Evolutionary conservation across 2,329 filamentous ascomycete species (phyloP), one percentile per base, ranked within the genome.

Genomic region (Colletotrichum costaricense): DNA sequence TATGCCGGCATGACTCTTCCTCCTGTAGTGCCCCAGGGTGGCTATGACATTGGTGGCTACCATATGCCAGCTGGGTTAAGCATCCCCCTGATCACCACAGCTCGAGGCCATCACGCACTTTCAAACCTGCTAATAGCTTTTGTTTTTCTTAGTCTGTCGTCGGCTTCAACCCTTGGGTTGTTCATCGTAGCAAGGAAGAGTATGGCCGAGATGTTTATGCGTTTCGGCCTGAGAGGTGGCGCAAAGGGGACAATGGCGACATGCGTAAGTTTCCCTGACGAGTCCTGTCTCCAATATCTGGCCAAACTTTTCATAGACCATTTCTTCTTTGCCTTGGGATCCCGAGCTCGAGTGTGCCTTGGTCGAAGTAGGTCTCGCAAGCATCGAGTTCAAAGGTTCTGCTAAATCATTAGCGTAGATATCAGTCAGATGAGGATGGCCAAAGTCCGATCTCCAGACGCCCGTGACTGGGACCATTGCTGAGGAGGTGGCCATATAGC

Each of bases 91-190:
- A 19, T 57, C n/a, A 16, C 4, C 38, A 42, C 33, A 12, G 38
- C 16, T 4, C 12, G 2, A 5, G 2, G 22, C 5, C 38, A 42
- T 6, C 8, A 26, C 19, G 22, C 2, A 2, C 22, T 6, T 28
- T 16, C 0, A 5, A 26, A 2, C 5, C 16, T 56, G 33, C 4
- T 16, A 4, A 22, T 9, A 11, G 12, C 19, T 12, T 12, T 11
- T 12, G 2, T 11, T 12, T 12, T 2, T 11, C 4, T 35, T 35
- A 70, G 67, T 60, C 55, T 2, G 76, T 78, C 38, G 76, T 79
- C 6, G 76, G 75, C 14, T 76, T 78, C 22, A 78, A 77, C 22
- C 78, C 77, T 12, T 79, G 77, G 78, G 78, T 79, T 16, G 73
- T 79, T 2, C 78, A 79, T 28, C 73, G 67, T 19, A 68, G 63